These are phyloP conservation scores for Venturia pyrina DNA, from an alignment of 2,329 filamentous ascomycete genomes.

Conservation along the genomic window DNA sequence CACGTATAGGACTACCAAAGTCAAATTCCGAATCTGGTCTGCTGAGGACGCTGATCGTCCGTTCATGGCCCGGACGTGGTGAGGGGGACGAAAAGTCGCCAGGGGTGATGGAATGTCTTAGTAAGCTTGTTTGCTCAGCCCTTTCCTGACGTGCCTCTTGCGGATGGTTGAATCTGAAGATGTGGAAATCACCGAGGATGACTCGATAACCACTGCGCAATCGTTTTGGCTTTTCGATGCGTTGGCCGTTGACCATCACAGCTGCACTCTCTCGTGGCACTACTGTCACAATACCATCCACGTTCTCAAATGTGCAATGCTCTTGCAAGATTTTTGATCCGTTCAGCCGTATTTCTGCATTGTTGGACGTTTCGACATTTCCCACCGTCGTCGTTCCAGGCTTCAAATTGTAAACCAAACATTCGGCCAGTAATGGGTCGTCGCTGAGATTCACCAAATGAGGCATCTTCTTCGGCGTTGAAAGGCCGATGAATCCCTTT, in stretches of 20 bases:
- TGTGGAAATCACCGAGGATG: constrained; percentile 96
- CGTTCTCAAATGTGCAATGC: constrained; percentile 89
- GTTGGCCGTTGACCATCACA: constrained; percentile 94
- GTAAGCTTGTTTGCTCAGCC: constrained; percentile 67
- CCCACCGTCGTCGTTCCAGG: constrained; percentile 89
- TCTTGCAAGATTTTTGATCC: constrained; percentile 86
- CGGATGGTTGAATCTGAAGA: constrained; percentile 96
- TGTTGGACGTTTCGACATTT: constrained; percentile 74
- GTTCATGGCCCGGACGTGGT: constrained; percentile 59
- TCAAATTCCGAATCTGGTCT: constrained; percentile 69
- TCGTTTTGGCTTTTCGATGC: constrained; percentile 74
- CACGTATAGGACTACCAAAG: constrained; percentile 59
- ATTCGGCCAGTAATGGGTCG: constrained; percentile 79
- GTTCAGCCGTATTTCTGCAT: constrained; percentile 85
- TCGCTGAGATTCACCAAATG: constrained; percentile 91
- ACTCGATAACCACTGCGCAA: constrained; percentile 88
- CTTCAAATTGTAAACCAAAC: constrained; percentile 95
- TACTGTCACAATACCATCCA: constrained; percentile 86
- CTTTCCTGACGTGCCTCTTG: constrained; percentile 90
- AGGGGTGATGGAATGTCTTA: constrained; percentile 69
- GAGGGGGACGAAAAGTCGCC: constrained; percentile 54
- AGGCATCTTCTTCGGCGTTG: constrained; percentile 97
- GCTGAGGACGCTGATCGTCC: constrained; percentile 55
- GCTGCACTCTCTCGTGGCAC: constrained; percentile 84
- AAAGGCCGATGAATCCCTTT: constrained; percentile 91